phyloP scores from a whole-genome alignment of 495 filamentous ascomycete species.

The Aspergillus baeticus region DNA sequence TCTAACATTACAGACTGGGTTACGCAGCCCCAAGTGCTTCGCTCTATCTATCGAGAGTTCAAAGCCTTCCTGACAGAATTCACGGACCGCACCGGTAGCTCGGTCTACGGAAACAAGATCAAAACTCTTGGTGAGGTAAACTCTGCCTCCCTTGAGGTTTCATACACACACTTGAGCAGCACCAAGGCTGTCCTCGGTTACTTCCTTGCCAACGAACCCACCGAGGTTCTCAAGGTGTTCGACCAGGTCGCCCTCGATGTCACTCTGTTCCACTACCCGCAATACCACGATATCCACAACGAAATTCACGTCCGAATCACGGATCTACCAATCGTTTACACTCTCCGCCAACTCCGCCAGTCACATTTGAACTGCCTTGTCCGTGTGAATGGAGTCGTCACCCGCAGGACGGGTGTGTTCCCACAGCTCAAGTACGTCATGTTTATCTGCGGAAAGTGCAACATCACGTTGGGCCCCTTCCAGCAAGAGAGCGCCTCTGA shows the following conservation, averaged over 20 bases:
- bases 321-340: slow-evolving; percentile 91
- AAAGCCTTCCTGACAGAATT: slow-evolving; percentile 96
- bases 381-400: slow-evolving; percentile 92
- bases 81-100: slow-evolving; percentile 79
- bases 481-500: slow-evolving; percentile 95
- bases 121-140: slow-evolving; percentile 94
- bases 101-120: slow-evolving; percentile 92
- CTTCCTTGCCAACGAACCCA: slow-evolving; percentile 93
- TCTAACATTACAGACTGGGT: slow-evolving; percentile 93
- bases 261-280: slow-evolving; percentile 90
- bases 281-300: slow-evolving; percentile 95
- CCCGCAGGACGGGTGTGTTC: slow-evolving; percentile 94
- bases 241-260: slow-evolving; percentile 97
- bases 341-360: slow-evolving; percentile 94
- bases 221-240: slow-evolving; percentile 92
- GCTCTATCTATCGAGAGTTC: slow-evolving; percentile 94
- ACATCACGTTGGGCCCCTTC: slow-evolving; percentile 88
- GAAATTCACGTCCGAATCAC: slow-evolving; percentile 98
- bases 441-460: slow-evolving; percentile 94
- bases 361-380: slow-evolving; percentile 96
- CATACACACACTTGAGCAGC: slow-evolving; percentile 84
- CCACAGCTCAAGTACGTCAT: slow-evolving; percentile 97
- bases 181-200: slow-evolving; percentile 96
- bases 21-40: slow-evolving; percentile 81
- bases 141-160: slow-evolving; percentile 93